phyloP scores from a whole-genome alignment of 2,329 filamentous ascomycete genomes.

The Aureobasidium pullulans region DNA sequence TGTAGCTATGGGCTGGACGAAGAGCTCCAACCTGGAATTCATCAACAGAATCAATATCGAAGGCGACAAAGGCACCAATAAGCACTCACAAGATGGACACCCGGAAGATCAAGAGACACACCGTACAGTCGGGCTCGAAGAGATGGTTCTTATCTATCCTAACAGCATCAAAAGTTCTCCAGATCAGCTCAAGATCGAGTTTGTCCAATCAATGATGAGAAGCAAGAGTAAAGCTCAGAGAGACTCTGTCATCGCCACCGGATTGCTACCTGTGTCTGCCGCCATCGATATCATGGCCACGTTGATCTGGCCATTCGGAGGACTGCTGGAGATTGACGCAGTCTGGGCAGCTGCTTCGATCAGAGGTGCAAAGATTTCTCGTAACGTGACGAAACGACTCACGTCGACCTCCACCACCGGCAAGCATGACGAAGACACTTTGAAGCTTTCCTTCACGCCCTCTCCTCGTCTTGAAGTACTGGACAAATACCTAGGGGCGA shows the following conservation, averaged over 20 bases:
- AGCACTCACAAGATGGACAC: conserved; percentile 26
- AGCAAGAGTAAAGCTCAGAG: conserved; percentile 35
- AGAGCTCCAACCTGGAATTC: conserved; percentile 37
- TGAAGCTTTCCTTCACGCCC: conserved; percentile 31
- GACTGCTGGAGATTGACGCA: conserved; percentile 29
- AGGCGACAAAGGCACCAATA: conserved; percentile 17
- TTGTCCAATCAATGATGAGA: conserved; percentile 35
- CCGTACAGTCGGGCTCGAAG: conserved; percentile 32
- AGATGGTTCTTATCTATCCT: conserved; percentile 37
- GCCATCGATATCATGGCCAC: conserved; percentile 29
- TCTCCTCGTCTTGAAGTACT: conserved; percentile 31
- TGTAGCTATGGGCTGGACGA: conserved; percentile 35
- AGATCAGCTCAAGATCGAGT: conserved; percentile 33
- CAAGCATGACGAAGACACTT: conserved; percentile 25
- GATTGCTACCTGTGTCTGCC: conserved; percentile 32
- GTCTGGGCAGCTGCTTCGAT: conserved; percentile 38
- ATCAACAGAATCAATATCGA: conserved; percentile 32
- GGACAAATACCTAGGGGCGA: conserved; percentile 31
- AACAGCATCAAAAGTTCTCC: conserved; percentile 23
- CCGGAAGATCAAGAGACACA: conserved; percentile 26
- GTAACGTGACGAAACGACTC: conserved; percentile 33
- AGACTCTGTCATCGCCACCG: conserved; percentile 36
- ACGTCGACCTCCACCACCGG: conserved; percentile 17
- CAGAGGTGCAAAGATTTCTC: conserved; percentile 36
- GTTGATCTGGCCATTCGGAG: conserved; percentile 33